Percentiles rank a stretch among this genome's conserved stretches.
Conservation (phyloP, 768 basidiomycete genomes). For the Omphalotus guepiniiformis region DNA sequence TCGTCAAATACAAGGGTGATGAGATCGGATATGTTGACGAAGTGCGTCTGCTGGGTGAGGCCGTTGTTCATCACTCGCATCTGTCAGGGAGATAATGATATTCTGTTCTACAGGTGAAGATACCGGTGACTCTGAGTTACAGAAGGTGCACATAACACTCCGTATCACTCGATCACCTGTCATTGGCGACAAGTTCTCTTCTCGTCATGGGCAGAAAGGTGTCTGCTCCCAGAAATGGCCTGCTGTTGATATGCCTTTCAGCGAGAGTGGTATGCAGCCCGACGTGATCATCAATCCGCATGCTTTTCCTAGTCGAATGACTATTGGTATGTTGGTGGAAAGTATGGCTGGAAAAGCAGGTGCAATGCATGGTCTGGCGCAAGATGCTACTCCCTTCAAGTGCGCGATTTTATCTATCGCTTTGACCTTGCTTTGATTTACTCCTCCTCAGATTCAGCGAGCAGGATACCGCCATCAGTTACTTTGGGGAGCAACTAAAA, state of each 20-base stretch:
- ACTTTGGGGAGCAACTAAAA: constrained; percentile 92
- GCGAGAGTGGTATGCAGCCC: constrained; percentile 97
- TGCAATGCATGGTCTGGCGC: constrained; percentile 96
- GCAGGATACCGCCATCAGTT: constrained; percentile 94
- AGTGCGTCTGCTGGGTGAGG: constrained; percentile 90
- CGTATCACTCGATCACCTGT: constrained; percentile 93
- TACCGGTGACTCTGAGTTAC: constrained; percentile 79
- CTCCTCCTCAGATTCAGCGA: constrained; percentile 78
- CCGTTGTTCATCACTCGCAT: no score
- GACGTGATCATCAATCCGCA: constrained; percentile 99
- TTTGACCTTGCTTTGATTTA: constrained; percentile 12
- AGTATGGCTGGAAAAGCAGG: constrained; percentile 99
- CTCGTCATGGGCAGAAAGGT: constrained; percentile 98
- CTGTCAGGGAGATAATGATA: no score
- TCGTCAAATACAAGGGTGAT: constrained; percentile 96
- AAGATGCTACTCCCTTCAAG: constrained; percentile 99
- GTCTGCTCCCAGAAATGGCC: constrained; percentile 99
- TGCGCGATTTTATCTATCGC: constrained; percentile 33
- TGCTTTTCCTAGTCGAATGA: constrained; percentile 99
- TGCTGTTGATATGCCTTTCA: constrained; percentile 96
- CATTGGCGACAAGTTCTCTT: constrained; percentile 99
- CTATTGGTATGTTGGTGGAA: constrained; percentile 99
- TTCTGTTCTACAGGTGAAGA: constrained; percentile 60
- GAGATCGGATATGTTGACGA: constrained; percentile 87
- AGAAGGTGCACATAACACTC: constrained; percentile 90